Conservation (phyloP, 1,284 basidiomycete species). For the Apiotrichum siamense region DNA sequence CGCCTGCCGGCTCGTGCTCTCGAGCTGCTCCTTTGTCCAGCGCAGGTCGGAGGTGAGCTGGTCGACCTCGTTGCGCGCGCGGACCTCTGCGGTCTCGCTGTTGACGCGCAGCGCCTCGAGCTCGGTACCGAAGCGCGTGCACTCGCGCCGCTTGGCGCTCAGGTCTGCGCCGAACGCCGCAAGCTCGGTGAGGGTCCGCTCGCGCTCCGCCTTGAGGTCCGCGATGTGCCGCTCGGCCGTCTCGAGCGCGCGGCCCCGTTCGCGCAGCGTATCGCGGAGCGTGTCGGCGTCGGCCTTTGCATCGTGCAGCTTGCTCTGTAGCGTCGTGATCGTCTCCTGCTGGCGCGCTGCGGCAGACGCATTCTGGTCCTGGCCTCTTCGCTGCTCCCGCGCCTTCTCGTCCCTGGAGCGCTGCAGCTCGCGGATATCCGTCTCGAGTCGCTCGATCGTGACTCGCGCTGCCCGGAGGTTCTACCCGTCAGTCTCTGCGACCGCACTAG, state of each 20-base stretch:
- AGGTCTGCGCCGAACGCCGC: constrained; percentile 35
- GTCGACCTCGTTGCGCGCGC: neutral
- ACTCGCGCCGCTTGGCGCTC: constrained; percentile 51
- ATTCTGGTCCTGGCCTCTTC: neutral
- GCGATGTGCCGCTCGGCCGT: constrained; percentile 16
- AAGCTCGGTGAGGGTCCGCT: constrained; percentile 22
- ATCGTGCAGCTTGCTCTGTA: constrained; percentile 9
- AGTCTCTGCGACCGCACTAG: no score
- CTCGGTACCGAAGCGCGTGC: constrained; percentile 50
- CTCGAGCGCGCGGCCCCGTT: constrained; percentile 14
- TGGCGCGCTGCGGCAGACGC: neutral
- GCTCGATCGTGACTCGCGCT: neutral
- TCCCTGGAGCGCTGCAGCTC: neutral
- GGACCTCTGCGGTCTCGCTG: constrained; percentile 12
- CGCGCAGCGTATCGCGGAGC: constrained; percentile 14
- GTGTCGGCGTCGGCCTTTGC: constrained; percentile 7
- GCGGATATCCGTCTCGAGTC: neutral
- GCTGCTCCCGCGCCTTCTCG: neutral
- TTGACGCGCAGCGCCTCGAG: constrained; percentile 55
- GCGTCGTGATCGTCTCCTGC: neutral
- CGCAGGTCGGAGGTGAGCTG: constrained; percentile 1
- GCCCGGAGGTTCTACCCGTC: constrained; percentile 2
- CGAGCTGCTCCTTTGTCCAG: constrained; percentile 8
- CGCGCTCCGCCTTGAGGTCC: constrained; percentile 14
- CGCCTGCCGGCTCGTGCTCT: constrained; percentile 12